phyloP scores from a whole-genome alignment of 2,329 filamentous ascomycete genomes.

The Chaetomiaceae sp. region DNA sequence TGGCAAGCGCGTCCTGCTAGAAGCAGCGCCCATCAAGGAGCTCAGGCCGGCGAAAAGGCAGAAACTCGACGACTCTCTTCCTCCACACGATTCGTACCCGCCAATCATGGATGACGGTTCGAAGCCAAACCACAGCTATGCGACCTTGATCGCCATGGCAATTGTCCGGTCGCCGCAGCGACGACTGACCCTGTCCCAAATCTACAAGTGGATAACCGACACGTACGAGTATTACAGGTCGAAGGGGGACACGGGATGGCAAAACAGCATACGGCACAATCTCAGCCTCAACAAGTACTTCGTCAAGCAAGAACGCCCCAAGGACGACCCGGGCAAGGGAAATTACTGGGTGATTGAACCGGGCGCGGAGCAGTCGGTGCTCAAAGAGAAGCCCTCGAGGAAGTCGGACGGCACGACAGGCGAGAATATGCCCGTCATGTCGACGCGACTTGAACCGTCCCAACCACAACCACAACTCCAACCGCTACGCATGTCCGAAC shows the following conservation, averaged over 20 bases:
- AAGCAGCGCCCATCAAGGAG: slow-evolving; percentile 68
- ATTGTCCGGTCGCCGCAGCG: slow-evolving; percentile 80
- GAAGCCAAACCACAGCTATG: slow-evolving; percentile 91
- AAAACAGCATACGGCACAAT: slow-evolving; percentile 98
- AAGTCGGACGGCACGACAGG: slow-evolving; percentile 46
- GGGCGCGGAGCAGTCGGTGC: slow-evolving; percentile 83
- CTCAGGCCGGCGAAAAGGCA: slow-evolving; percentile 60
- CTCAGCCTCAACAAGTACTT: slow-evolving; percentile 96
- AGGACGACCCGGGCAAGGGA: slow-evolving; percentile 95
- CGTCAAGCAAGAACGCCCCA: slow-evolving; percentile 88
- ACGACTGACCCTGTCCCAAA: slow-evolving; percentile 83
- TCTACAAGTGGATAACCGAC: slow-evolving; percentile 99
- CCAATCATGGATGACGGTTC: slow-evolving; percentile 74
- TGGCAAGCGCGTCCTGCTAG: slow-evolving; percentile 59
- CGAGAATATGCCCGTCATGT: slow-evolving; percentile 55
- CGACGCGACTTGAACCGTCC: slow-evolving; percentile 47
- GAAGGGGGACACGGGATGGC: slow-evolving; percentile 77
- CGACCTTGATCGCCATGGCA: slow-evolving; percentile 92
- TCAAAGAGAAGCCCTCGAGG: slow-evolving; percentile 74
- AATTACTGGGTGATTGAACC: slow-evolving; percentile 93
- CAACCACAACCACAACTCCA: slow-evolving; percentile 29
- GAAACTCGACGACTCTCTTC: slow-evolving; percentile 57
- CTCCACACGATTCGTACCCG: slow-evolving; percentile 74
- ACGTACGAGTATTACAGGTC: slow-evolving; percentile 82
- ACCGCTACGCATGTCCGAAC: slow-evolving; percentile 35